A percentile compares a stretch with the other conserved stretches of the same genome.
These are phyloP conservation scores for Globisporangium middletonii DNA, from an alignment of 352 stramenopile genomes.

Conservation along the genomic window DNA sequence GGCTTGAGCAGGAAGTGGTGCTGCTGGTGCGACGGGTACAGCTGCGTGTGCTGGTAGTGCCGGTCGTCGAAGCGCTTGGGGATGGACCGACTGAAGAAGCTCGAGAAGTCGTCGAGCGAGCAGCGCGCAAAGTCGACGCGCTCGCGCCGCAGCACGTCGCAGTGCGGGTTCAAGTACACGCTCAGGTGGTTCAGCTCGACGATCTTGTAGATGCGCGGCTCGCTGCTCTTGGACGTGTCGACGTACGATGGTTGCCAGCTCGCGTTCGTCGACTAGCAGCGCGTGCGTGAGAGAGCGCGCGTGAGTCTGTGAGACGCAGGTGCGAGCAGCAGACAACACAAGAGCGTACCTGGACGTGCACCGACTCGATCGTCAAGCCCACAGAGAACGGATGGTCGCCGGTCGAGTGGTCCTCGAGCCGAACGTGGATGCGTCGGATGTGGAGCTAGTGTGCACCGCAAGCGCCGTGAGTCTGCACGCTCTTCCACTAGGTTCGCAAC, in stretches of 20 bases:
- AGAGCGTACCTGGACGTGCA: constrained; percentile 53
- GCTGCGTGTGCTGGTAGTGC: constrained; percentile 48
- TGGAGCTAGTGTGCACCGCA: constrained; percentile 37
- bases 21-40: constrained; percentile 67
- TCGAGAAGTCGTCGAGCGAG: constrained; percentile 71
- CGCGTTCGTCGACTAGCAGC: constrained; percentile 72
- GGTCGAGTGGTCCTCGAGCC: constrained; percentile 66
- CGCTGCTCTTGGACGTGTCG: constrained; percentile 67
- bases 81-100: constrained; percentile 70
- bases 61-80: constrained; percentile 80
- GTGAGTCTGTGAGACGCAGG: not conserved
- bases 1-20: constrained; percentile 85
- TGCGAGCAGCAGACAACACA: not conserved
- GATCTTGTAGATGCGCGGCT: constrained; percentile 87
- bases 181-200: constrained; percentile 86
- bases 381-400: constrained; percentile 80
- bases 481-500: constrained; percentile 5
- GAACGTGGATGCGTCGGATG: constrained; percentile 81
- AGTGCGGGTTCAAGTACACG: constrained; percentile 81
- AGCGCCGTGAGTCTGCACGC: no score
- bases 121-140: constrained; percentile 62
- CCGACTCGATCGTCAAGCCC: constrained; percentile 78
- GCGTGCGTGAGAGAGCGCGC: not conserved
- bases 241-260: constrained; percentile 85
- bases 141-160: constrained; percentile 50